Evolutionary conservation across 441 rosid genomes (phyloP).

Genomic region (Corymbia calophylla): DNA sequence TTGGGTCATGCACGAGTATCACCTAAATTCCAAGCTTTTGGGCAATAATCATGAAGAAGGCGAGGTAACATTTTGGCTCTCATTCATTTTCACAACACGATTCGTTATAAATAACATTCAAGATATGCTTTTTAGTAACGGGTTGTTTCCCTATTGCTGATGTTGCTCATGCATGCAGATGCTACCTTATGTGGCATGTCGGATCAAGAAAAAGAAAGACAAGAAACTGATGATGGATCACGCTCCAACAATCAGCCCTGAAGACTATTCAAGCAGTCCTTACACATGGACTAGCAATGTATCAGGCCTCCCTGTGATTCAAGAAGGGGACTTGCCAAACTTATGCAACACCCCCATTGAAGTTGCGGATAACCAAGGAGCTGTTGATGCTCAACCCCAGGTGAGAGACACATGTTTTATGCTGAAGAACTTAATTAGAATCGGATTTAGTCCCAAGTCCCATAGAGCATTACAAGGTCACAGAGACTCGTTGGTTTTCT

Average conservation of each 20-base stretch:
- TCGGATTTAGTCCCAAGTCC: neutral
- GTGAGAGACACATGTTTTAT: neutral
- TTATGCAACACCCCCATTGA: neutral
- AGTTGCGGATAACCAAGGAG: neutral
- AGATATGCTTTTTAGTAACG: neutral
- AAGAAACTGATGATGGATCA: neutral
- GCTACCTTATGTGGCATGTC: neutral
- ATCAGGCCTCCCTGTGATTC: neutral
- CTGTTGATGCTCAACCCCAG: neutral
- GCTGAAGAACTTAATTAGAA: neutral
- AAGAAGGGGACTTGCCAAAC: neutral
- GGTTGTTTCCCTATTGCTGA: neutral
- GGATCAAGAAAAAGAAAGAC: neutral
- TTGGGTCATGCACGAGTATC: conserved; percentile 2
- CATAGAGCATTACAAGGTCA: neutral
- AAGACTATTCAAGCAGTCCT: neutral
- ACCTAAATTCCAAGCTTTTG: neutral
- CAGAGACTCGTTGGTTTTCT: neutral
- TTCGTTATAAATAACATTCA: neutral
- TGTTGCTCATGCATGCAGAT: neutral
- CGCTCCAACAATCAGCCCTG: neutral
- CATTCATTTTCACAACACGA: neutral
- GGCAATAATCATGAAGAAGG: neutral
- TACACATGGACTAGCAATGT: neutral
- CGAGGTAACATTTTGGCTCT: neutral